Conservation (phyloP, 208 protist genomes). For the Plasmodiophora brassicae region DNA sequence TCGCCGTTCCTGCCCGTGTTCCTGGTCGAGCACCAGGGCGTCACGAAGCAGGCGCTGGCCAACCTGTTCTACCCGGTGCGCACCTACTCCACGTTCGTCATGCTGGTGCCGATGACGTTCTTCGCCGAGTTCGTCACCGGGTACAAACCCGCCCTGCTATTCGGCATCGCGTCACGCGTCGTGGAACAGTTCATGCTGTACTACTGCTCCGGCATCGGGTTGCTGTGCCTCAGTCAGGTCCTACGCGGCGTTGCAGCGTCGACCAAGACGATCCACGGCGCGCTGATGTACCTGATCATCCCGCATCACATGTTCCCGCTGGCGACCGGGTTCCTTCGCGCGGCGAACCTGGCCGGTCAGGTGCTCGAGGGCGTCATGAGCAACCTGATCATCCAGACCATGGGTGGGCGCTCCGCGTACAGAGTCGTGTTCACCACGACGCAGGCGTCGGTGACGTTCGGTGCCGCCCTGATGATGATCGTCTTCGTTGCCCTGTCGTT, state of each 20-base stretch:
- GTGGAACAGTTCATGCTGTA: conserved; percentile 7
- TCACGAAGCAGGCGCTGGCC: background rate
- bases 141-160: background rate
- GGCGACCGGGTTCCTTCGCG: background rate
- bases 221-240: background rate
- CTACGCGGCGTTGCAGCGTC: background rate
- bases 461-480: background rate
- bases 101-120: background rate
- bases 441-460: background rate
- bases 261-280: background rate
- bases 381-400: background rate
- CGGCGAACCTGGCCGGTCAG: background rate
- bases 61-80: background rate
- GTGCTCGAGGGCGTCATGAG: background rate
- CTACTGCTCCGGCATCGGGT: background rate
- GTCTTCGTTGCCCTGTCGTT: background rate
- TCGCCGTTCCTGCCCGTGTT: background rate
- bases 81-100: background rate
- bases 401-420: background rate
- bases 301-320: background rate
- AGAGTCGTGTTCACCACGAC: background rate
- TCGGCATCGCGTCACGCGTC: background rate
- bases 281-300: background rate
- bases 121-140: background rate
- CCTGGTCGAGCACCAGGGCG: background rate